Base-by-base conservation (phyloP, 2,329 filamentous ascomycete species). In the Calonectria pteridis region DNA sequence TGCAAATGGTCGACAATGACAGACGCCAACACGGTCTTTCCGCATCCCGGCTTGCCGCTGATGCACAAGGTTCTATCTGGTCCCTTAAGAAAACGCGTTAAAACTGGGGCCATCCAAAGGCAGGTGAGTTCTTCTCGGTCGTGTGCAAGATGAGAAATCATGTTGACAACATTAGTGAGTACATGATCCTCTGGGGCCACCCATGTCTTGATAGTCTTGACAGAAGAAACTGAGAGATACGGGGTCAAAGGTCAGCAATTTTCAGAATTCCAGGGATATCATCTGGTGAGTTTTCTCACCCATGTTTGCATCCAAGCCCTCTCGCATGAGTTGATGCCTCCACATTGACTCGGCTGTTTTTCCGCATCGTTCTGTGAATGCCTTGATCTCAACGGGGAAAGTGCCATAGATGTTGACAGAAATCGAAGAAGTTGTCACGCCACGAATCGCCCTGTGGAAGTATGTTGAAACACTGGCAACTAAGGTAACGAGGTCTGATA, bases 1-100 rank as follows among this genome's bases (percentile, higher is more conserved):
- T 62, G 55, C 13, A 62, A 37, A 40, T 62, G 55, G 23, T 62
- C 55, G 33, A 62, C 55, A 13, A 62, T 62, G n/a, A 62, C 55
- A 11, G 55, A 62, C 5, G 33, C 55, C 33, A 62, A 28, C 2
- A 62, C 55, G 3, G 55, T 62, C 26, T 62, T 62, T 40, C 55
- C 55, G 37, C 55, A 40, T 29, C 55, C 55, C 1, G 33, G 16
- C 9, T 37, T 37, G 16, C 55, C 55, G 5, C 16, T 23, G 14
- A 62, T 26, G 1, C 35, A 18, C 23, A 62, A 3, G 1, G 23
- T 40, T 26, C 26, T 62, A 16, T 62, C n/a, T 40, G 23, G 1
- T 16, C 55, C 55, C 16, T 62, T 62, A 6, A 62, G 23, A 18
- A 62, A 62, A 14, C 55, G n/a, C 13, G 55, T 62, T 6, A 62